A percentile compares a stretch with the other conserved stretches of the same genome.
Conservation (phyloP, 225 moss, liverwort and hornwort genomes). For the Antitrichia curtipendula region DNA sequence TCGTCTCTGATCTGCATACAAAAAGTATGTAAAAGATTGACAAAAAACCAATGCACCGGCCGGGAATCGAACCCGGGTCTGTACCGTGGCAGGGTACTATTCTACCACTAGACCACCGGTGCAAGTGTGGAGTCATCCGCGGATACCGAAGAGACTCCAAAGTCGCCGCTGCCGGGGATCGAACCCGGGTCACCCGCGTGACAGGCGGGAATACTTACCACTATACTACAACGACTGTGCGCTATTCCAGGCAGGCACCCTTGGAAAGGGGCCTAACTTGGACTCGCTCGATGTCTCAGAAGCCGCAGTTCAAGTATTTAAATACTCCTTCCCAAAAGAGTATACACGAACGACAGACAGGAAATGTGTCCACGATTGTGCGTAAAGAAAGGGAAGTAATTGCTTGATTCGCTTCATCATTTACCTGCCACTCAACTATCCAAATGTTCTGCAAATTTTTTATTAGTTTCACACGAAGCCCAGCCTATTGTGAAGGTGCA, state of each 20-base stretch:
- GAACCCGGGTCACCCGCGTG: slow-evolving; percentile 89
- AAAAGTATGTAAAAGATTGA: too few species aligned
- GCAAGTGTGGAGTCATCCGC: fast-evolving
- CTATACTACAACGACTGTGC: slow-evolving; percentile 57
- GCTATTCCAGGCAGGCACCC: fast-evolving
- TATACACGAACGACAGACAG: fast-evolving
- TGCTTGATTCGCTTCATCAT: background rate
- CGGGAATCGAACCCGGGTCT: slow-evolving; percentile 18
- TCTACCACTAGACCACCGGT: slow-evolving; percentile 18
- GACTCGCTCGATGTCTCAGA: fast-evolving
- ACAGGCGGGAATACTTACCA: slow-evolving; percentile 89
- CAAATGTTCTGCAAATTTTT: background rate
- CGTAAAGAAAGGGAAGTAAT: background rate
- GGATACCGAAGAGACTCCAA: fast-evolving
- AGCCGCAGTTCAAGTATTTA: fast-evolving
- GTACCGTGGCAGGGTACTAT: slow-evolving; percentile 19
- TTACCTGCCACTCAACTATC: background rate
- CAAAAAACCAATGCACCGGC: background rate
- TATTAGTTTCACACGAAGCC: too few species aligned
- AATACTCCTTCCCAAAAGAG: fast-evolving
- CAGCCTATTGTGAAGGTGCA: background rate
- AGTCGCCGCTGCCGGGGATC: slow-evolving; percentile 68
- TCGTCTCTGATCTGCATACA: background rate
- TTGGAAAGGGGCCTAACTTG: fast-evolving
- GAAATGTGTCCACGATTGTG: too few species aligned